phyloP scores from a whole-genome alignment of 306 rosid genomes.

The Arachis stenosperma region DNA sequence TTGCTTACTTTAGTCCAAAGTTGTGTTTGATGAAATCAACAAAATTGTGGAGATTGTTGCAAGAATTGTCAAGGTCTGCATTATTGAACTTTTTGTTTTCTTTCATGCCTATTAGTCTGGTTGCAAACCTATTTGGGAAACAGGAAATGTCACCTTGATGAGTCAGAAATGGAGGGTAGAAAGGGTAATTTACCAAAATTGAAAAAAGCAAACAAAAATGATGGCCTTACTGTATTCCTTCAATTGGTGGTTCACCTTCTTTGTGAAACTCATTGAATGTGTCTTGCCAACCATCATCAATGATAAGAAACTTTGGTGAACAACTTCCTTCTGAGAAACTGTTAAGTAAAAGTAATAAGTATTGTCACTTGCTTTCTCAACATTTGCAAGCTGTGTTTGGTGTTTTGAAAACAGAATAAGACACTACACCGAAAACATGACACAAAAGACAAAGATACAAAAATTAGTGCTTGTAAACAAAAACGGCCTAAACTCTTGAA shows the following conservation, averaged over 20 bases:
- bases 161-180: slow-evolving; percentile 25
- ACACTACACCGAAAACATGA: no score
- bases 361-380: background rate
- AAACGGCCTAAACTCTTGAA: no score
- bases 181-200: background rate
- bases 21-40: slow-evolving; percentile 55
- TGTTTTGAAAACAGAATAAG: no score
- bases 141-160: slow-evolving; percentile 18
- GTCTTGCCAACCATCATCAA: slow-evolving; percentile 86
- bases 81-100: slow-evolving; percentile 68
- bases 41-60: slow-evolving; percentile 53
- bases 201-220: background rate
- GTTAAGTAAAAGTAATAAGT: background rate
- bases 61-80: slow-evolving; percentile 40
- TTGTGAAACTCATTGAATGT: slow-evolving; percentile 50
- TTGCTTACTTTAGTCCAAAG: slow-evolving; percentile 66
- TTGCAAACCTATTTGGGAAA: slow-evolving; percentile 54
- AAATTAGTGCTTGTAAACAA: no score
- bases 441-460: no score
- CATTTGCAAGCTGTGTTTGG: background rate
- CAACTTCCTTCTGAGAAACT: slow-evolving; percentile 65
- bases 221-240: slow-evolving; percentile 64
- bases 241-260: slow-evolving; percentile 58
- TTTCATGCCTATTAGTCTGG: slow-evolving; percentile 60
- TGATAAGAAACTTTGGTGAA: slow-evolving; percentile 63